Conservation (phyloP, 2,329 filamentous ascomycete species). For the Pyricularia pennisetigena region DNA sequence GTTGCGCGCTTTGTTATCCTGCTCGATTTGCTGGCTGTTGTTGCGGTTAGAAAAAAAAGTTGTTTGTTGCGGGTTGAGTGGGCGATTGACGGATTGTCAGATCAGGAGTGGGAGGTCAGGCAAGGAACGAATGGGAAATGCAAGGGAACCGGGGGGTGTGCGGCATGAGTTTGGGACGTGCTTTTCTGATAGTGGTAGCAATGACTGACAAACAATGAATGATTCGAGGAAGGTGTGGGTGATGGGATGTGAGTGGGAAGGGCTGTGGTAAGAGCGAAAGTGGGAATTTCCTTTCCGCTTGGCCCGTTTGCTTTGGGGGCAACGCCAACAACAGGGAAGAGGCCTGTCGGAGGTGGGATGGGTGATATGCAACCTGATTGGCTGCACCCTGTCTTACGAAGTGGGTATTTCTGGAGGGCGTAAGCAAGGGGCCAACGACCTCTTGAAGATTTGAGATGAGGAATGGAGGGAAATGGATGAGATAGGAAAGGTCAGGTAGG, state of each 20-base stretch:
- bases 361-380: not conserved
- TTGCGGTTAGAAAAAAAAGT: slow-evolving; percentile 2
- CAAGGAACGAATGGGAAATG: slow-evolving; percentile 13
- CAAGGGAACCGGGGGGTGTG: slow-evolving; percentile 15
- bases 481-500: not conserved
- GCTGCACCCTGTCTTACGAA: not conserved
- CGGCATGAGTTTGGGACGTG: not conserved
- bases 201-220: not conserved
- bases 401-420: not conserved
- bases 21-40: not conserved
- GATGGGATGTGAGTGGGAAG: not conserved
- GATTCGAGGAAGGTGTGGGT: not conserved
- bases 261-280: not conserved
- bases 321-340: not conserved
- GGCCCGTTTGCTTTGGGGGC: not conserved
- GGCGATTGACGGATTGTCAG: slow-evolving; percentile 3
- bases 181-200: not conserved
- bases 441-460: not conserved
- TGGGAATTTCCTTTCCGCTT: not conserved
- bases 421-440: not conserved
- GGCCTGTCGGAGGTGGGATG: not conserved
- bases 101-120: slow-evolving; percentile 13
- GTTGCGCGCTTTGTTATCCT: not conserved
- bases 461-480: not conserved
- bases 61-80: slow-evolving; percentile 7